Percentiles rank a stretch among this genome's conserved stretches.
Evolutionary conservation across 192 early-diverging fungal species (phyloP).

Genomic region (Coemansia sp.): DNA sequence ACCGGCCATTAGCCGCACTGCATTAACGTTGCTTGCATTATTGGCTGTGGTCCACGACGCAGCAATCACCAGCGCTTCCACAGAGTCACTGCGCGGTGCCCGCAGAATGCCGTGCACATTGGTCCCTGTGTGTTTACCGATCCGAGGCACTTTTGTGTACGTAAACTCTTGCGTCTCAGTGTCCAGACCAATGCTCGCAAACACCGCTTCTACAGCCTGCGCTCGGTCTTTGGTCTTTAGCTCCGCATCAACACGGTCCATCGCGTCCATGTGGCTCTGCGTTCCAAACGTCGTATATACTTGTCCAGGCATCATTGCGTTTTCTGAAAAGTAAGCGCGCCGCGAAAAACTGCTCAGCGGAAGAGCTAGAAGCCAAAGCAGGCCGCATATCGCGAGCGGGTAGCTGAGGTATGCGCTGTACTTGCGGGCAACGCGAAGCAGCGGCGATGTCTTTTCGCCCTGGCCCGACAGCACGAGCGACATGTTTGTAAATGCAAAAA

Average conservation of each 20-base stretch:
- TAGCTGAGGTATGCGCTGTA: slow-evolving; percentile 54
- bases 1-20: slow-evolving; percentile 35
- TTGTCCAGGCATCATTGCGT: slow-evolving; percentile 72
- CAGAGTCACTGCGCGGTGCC: slow-evolving; percentile 82
- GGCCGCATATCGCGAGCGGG: slow-evolving; percentile 58
- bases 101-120: slow-evolving; percentile 82
- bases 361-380: slow-evolving; percentile 65
- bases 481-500: slow-evolving; percentile 23
- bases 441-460: slow-evolving; percentile 46
- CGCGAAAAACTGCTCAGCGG: slow-evolving; percentile 65
- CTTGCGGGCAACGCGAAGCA: slow-evolving; percentile 28
- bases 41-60: slow-evolving; percentile 74
- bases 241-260: slow-evolving; percentile 18
- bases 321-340: slow-evolving; percentile 72
- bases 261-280: slow-evolving; percentile 22
- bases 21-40: slow-evolving; percentile 48
- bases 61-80: slow-evolving; percentile 83
- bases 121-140: slow-evolving; percentile 47
- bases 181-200: slow-evolving; percentile 36
- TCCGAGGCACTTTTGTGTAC: slow-evolving; percentile 30
- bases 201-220: slow-evolving; percentile 12
- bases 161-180: slow-evolving; percentile 41
- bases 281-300: slow-evolving; percentile 50
- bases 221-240: slow-evolving; percentile 12
- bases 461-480: slow-evolving; percentile 50